phyloP scores from a whole-genome alignment of 2,329 filamentous ascomycete genomes.

The Dothiorella sarmentorum region DNA sequence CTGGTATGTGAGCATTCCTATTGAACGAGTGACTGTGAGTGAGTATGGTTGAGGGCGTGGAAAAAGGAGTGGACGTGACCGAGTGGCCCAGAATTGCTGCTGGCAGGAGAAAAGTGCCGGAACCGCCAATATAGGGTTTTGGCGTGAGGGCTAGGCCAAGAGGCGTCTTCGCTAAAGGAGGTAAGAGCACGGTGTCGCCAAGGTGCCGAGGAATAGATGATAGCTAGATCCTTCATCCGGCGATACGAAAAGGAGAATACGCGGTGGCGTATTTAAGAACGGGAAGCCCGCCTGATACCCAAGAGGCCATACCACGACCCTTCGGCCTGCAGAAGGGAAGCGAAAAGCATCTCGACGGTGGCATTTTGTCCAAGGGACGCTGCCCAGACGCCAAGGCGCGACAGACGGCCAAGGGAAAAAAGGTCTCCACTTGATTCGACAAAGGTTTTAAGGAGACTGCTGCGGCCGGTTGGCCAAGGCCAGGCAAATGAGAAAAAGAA shows the following conservation, averaged over 20 bases:
- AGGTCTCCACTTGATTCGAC: background rate
- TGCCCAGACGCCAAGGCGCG: background rate
- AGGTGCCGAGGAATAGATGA: slow-evolving; percentile 5
- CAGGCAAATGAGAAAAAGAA: slow-evolving; percentile 2
- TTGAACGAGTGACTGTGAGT: background rate
- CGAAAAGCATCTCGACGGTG: background rate
- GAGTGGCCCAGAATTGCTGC: background rate
- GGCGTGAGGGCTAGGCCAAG: background rate
- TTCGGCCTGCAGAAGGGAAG: too few relatives aligned
- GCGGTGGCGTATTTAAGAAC: background rate
- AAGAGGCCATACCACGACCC: background rate
- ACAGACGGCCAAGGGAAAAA: background rate
- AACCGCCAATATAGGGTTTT: background rate
- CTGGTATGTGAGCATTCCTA: background rate
- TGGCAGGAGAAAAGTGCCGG: background rate
- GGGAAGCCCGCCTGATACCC: background rate
- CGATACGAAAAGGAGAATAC: background rate
- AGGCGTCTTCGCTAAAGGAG: slow-evolving; percentile 11
- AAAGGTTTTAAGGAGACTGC: background rate
- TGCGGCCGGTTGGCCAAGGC: background rate
- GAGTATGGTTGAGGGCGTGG: background rate
- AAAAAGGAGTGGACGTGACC: slow-evolving; percentile 4
- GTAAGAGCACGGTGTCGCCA: slow-evolving; percentile 13
- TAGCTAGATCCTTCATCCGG: background rate
- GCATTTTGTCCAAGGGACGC: background rate